Conservation (phyloP, 2,329 filamentous ascomycete species). For the Parastagonospora nodorum region DNA sequence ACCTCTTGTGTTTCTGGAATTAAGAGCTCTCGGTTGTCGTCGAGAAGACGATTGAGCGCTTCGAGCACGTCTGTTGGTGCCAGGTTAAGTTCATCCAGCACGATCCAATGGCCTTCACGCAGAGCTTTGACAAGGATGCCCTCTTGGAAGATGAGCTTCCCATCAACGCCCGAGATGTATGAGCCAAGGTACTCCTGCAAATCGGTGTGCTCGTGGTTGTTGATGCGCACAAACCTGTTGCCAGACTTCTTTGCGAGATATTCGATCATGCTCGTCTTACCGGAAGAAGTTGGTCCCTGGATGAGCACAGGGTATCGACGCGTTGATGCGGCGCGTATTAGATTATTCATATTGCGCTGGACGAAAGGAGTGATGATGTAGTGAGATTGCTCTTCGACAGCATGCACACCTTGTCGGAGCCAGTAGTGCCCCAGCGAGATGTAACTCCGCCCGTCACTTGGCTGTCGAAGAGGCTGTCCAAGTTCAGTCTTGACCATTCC, state of each 20-base stretch:
- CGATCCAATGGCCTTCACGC: constrained; percentile 94
- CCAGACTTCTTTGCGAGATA: constrained; percentile 96
- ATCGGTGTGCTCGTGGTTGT: constrained; percentile 99
- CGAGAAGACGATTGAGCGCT: constrained; percentile 89
- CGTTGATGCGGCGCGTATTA: constrained; percentile 92
- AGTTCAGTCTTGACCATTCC: constrained; percentile 74
- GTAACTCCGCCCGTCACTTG: constrained; percentile 76
- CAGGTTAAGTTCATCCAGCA: constrained; percentile 95
- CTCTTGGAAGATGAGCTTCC: constrained; percentile 88
- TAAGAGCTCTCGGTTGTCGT: constrained; percentile 94
- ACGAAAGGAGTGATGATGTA: constrained; percentile 98
- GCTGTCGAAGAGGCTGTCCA: constrained; percentile 76
- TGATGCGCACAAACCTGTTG: constrained; percentile 97
- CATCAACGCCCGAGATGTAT: constrained; percentile 84
- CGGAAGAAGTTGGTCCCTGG: constrained; percentile 94
- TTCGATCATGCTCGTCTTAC: constrained; percentile 99
- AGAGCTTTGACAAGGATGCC: constrained; percentile 91
- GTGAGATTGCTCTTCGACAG: constrained; percentile 74
- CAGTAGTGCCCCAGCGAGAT: constrained; percentile 90
- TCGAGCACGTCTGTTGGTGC: constrained; percentile 97
- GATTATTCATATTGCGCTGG: constrained; percentile 89
- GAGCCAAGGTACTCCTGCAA: constrained; percentile 96
- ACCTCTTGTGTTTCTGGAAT: constrained; percentile 97
- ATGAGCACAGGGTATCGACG: constrained; percentile 90
- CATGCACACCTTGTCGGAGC: constrained; percentile 75